Evolutionary conservation across 306 rosid species (phyloP).

Genomic region (Prunus campanulata): DNA sequence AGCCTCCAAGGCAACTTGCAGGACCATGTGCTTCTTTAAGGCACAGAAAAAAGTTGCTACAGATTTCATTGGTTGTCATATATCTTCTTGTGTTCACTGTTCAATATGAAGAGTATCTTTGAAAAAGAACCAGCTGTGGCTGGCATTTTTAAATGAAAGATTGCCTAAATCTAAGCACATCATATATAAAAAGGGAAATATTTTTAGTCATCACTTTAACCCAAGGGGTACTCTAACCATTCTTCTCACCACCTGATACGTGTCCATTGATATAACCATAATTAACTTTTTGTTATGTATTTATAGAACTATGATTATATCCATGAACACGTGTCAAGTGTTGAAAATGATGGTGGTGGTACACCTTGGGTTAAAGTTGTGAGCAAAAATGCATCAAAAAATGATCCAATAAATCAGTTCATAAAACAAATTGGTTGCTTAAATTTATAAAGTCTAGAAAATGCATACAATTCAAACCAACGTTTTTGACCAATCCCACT

Average conservation of each 20-base stretch:
- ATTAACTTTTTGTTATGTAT: too few relatives aligned
- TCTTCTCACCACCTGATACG: fast-evolving
- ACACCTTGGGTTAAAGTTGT: too few relatives aligned
- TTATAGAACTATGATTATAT: too few relatives aligned
- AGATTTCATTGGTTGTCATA: neutral
- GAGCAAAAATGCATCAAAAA: neutral
- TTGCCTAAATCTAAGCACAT: neutral
- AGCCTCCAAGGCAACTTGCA: neutral
- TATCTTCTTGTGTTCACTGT: neutral
- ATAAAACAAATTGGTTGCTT: neutral
- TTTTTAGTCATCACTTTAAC: too few relatives aligned
- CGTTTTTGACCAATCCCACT: too few relatives aligned
- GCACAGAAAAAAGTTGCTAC: neutral
- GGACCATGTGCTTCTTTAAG: neutral
- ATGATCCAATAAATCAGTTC: neutral
- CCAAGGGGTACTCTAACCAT: fast-evolving
- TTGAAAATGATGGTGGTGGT: too few relatives aligned
- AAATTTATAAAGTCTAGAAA: neutral
- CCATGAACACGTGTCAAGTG: too few relatives aligned
- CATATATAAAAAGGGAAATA: neutral
- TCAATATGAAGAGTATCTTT: neutral
- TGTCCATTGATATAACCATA: too few relatives aligned
- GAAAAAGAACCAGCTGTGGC: neutral
- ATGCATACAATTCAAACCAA: neutral
- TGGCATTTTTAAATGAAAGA: neutral